Percentiles rank a stretch among this genome's conserved stretches.
Conservation (phyloP, 805 yeast species). For the Cyberlindnera petersonii region DNA sequence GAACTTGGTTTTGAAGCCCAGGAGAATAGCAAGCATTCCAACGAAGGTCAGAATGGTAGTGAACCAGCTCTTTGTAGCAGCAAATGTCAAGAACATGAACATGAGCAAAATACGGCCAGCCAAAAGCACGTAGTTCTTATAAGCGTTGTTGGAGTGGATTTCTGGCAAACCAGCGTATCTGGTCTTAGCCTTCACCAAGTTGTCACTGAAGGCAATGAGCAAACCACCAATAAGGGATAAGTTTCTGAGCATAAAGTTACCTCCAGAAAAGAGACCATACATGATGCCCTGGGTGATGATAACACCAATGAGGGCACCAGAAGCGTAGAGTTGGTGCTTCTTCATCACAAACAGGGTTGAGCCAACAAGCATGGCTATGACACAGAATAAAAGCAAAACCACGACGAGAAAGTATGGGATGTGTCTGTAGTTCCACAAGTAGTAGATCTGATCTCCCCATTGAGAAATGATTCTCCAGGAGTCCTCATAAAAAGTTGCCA, state of each 20-base stretch:
- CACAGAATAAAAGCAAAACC: slow-evolving; percentile 61
- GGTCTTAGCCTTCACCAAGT: slow-evolving; percentile 71
- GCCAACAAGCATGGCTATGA: slow-evolving; percentile 66
- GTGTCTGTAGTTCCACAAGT: slow-evolving; percentile 74
- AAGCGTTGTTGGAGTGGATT: slow-evolving; percentile 59
- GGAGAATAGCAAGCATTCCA: slow-evolving; percentile 74
- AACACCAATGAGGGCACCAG: slow-evolving; percentile 63
- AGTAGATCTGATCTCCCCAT: slow-evolving; percentile 89
- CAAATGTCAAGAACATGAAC: slow-evolving; percentile 79
- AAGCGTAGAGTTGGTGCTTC: slow-evolving; percentile 65
- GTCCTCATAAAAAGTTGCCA: slow-evolving; percentile 92
- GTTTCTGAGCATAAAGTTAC: slow-evolving; percentile 79
- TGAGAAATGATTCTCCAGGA: slow-evolving; percentile 77
- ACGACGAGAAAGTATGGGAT: slow-evolving; percentile 73
- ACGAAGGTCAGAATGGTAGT: slow-evolving; percentile 60
- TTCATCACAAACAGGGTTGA: slow-evolving; percentile 69
- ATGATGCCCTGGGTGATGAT: slow-evolving; percentile 80
- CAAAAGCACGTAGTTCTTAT: slow-evolving; percentile 73
- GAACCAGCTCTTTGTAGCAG: slow-evolving; percentile 70
- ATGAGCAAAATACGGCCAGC: slow-evolving; percentile 88
- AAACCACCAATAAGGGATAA: slow-evolving; percentile 90
- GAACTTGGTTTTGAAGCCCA: slow-evolving; percentile 91
- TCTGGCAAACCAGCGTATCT: slow-evolving; percentile 43
- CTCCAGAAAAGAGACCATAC: slow-evolving; percentile 81
- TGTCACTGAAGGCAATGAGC: slow-evolving; percentile 80